Evolutionary conservation across 345 rosid species (phyloP).

Genomic region (Brassica carinata): DNA sequence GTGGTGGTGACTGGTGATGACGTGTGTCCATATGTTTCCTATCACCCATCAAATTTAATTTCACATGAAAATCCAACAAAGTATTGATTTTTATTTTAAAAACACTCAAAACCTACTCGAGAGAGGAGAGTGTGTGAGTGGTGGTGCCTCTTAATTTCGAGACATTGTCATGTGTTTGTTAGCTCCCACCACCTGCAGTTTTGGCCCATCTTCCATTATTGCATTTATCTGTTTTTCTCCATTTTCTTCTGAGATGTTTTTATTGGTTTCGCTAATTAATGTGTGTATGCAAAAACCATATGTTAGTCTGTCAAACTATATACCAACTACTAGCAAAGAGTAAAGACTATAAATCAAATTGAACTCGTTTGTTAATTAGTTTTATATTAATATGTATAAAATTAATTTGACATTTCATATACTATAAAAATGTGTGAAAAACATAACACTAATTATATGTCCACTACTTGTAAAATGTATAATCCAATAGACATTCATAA

Average conservation of each 20-base stretch:
- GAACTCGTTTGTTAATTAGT: background rate
- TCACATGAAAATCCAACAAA: constrained; percentile 38
- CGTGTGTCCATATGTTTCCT: constrained; percentile 34
- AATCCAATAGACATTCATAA: background rate
- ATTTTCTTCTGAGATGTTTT: constrained; percentile 22
- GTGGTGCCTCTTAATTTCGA: constrained; percentile 42
- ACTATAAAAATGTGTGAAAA: background rate
- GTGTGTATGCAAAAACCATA: constrained; percentile 15
- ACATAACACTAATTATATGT: background rate
- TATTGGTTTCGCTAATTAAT: constrained; percentile 16
- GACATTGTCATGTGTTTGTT: constrained; percentile 39
- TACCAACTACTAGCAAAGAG: background rate
- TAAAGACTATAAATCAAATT: background rate
- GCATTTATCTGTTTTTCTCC: constrained; percentile 21
- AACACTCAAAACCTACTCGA: constrained; percentile 32
- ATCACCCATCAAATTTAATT: constrained; percentile 37
- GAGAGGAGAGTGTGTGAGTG: constrained; percentile 24
- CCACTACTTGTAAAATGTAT: background rate
- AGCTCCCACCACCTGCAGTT: constrained; percentile 34
- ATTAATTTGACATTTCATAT: background rate
- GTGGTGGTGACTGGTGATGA: constrained; percentile 19
- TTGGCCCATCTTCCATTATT: constrained; percentile 44
- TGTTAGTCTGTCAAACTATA: constrained; percentile 18
- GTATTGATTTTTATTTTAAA: constrained; percentile 1
- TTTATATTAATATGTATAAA: too few species aligned